Base-by-base conservation (phyloP, 2,329 filamentous ascomycete genomes). In the Aspergillus sp. region DNA sequence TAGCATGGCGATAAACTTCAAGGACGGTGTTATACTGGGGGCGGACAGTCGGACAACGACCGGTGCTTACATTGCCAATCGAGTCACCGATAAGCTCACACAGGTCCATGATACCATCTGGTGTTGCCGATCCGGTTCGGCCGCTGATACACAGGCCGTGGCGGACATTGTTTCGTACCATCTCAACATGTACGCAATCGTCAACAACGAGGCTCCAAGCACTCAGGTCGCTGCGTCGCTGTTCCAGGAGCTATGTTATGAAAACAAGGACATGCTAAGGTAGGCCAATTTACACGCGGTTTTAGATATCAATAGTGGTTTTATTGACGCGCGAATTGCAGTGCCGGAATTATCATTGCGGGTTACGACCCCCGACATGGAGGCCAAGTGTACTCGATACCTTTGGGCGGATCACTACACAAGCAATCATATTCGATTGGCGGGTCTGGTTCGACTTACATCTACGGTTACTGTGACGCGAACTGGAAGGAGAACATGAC, bases 1-100 rank as follows among this genome's bases (percentile, higher is more conserved):
- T 27, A 96, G 91, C 76, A 99, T 99, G 95, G 95, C 95, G 61
- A 93, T 98, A 76, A 98, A 96, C 72, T 99, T 99, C 86, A 95
- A 95, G 75, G 93, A 96, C 71, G 95, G 95, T 62, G 95, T 99
- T 59, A 98, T 99, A 79, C 84, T 99, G 43, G 90, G 95, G 65
- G 95, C 95, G 70, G 95, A 99, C 78, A 97, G 92, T 72, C 88
- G 95, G 81, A 99, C 95, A 66, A 99, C 95, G 47, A 99, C 93
- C 55, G 95, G 95, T 70, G 88, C 93, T 68, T 99, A 98, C 84
- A 98, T 99, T 73, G 95, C 95, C 70, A 99, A 99, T 79, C 89
- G 95, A 83, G 95, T 99, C 65, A 99, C 95, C 64, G 95, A 99
- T 84, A 99, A 99, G 84, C 87, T 99, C 75, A 99, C 95, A 70